Evolutionary conservation across 805 yeast genomes (phyloP).

Genomic region (Spathaspora girioi): DNA sequence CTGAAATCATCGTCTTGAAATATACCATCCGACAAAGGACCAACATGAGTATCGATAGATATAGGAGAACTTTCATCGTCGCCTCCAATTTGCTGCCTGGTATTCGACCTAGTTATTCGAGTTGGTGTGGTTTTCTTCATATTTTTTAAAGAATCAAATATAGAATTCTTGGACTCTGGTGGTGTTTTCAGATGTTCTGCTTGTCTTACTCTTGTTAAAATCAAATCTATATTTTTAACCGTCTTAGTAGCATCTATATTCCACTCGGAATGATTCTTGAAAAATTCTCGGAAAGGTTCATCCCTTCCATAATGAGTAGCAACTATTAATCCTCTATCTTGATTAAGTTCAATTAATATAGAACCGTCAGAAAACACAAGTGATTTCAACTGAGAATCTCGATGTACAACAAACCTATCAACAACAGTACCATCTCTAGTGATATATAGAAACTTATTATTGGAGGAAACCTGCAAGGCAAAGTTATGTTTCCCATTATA

Average conservation of each 20-base stretch:
- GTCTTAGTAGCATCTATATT: conserved; percentile 1
- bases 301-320: conserved; percentile 10
- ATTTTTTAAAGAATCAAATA: background rate
- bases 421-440: conserved; percentile 7
- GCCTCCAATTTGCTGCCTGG: conserved; percentile 4
- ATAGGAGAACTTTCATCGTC: conserved; percentile 1
- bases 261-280: conserved; percentile 6
- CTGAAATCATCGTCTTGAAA: conserved; percentile 7
- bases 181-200: background rate
- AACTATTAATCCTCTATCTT: conserved; percentile 7
- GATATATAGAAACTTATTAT: conserved; percentile 9
- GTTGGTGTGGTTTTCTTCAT: background rate
- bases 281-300: conserved; percentile 8
- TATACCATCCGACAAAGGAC: background rate
- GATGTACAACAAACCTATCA: conserved; percentile 9
- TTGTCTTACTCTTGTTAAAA: background rate
- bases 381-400: conserved; percentile 8
- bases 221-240: conserved; percentile 4
- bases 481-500: background rate
- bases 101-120: conserved; percentile 6
- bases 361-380: conserved; percentile 10
- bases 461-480: conserved; percentile 4
- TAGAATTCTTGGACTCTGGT: background rate
- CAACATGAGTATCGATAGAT: background rate
- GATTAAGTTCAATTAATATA: conserved; percentile 10